Percentiles rank a stretch among this genome's conserved stretches.
phyloP scores from a whole-genome alignment of 2,329 filamentous ascomycete species.

The Plenodomus biglobosus region DNA sequence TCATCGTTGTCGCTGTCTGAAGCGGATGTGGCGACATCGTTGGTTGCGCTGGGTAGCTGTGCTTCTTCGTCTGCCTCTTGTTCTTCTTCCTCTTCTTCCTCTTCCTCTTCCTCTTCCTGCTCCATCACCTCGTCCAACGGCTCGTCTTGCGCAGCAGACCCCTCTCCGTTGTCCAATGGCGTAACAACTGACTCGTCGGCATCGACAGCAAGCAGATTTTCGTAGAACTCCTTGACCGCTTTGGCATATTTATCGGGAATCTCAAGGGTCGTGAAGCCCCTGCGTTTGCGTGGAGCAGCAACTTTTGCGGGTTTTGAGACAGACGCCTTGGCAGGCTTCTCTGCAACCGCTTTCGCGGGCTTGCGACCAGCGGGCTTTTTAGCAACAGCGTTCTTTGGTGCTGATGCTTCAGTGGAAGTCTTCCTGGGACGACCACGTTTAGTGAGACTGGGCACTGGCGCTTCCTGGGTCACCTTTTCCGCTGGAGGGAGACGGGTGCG shows the following conservation, averaged over 20 bases:
- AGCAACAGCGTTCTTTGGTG: constrained; percentile 6
- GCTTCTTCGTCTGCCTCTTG: no score
- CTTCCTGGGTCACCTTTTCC: constrained; percentile 9
- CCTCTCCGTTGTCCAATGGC: no score
- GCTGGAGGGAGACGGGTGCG: constrained; percentile 21
- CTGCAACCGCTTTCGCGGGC: constrained; percentile 6
- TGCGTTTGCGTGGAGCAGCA: constrained; percentile 25
- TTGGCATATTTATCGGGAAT: constrained; percentile 25
- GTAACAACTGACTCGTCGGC: constrained; percentile 2
- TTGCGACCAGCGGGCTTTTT: constrained; percentile 11
- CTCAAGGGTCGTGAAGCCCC: constrained; percentile 30
- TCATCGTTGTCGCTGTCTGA: no score
- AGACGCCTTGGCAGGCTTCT: constrained; percentile 4
- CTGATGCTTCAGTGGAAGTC: constrained; percentile 5
- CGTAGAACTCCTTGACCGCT: constrained; percentile 5
- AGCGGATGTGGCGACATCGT: no score
- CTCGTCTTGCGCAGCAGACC: no score
- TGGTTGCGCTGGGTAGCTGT: no score
- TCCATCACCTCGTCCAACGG: no score
- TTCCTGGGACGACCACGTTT: constrained; percentile 25
- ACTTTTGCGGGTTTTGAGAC: constrained; percentile 1
- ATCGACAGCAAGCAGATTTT: constrained; percentile 1
- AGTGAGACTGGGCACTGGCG: constrained; percentile 8
- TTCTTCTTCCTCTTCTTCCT: no score
- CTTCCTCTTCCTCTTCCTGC: no score